Base-by-base conservation (phyloP, 2,329 filamentous ascomycete species). In the Claviceps sp. region DNA sequence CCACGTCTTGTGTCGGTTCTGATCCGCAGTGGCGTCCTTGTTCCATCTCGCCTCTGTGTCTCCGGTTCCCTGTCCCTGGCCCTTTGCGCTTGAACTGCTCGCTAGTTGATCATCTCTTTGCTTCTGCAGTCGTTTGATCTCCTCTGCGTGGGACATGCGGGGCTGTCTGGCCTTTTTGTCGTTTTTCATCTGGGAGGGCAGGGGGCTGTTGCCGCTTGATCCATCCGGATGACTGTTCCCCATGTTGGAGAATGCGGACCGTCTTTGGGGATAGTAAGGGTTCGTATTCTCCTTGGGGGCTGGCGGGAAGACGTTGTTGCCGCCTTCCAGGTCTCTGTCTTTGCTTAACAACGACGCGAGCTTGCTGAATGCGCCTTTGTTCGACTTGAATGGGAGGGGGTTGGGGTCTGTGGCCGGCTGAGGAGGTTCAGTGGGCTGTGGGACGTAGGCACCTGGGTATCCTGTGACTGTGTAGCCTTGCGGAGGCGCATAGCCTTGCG, bases 231-330 rank as follows among this genome's bases (percentile, higher is more conserved):
- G 47, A 24, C 52, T 53, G 37, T 53, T 55, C 2, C 58, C 60
- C 22, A 54, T 52, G 9, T 50, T 55, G 48, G 57, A 58, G n/a
- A 61, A 61, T 2, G 47, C 40, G 8, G 59, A 61, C 4, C 47
- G 51, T 38, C 58, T 58, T 16, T 54, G 55, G 18, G 59, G 50
- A 47, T 65, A 65, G 50, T 65, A 65, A 1, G 63, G 62, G 46
- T 65, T 65, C 1, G 55, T 37, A 34, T 34, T 34, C 30, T 34
- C 30, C 9, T 34, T 34, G 22, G 55, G 50, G n/a, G 50, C 53
- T 13, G 50, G 50, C 2, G 65, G 64, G 1, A 57, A 60, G 37
- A 67, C 60, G 43, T 69, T 67, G 56, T 66, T 63, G 9, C 50
- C 50, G 8, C 61, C 61, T 9, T 52, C 54, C 24, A 58, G 55